These are phyloP conservation scores for Clavispora fructus DNA, from an alignment of 805 yeast genomes.

Conservation along the genomic window DNA sequence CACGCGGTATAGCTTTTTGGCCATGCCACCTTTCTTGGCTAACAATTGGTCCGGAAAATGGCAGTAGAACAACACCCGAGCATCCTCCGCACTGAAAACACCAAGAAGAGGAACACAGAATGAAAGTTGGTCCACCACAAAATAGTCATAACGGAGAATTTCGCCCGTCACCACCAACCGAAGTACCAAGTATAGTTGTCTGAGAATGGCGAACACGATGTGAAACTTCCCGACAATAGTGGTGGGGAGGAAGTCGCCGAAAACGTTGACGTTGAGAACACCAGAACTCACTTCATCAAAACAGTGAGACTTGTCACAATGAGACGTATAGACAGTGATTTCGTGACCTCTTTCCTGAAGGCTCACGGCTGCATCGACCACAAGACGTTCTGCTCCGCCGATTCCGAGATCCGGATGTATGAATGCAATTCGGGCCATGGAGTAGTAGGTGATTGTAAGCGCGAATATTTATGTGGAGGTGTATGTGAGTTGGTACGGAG, in stretches of 20 bases:
- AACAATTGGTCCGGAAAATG: slow-evolving; percentile 92
- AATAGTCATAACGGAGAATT: slow-evolving; percentile 54
- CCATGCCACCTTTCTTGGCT: slow-evolving; percentile 49
- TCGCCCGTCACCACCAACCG: slow-evolving; percentile 45
- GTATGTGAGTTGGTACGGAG: no score
- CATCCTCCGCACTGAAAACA: slow-evolving; percentile 30
- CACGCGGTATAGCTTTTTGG: slow-evolving; percentile 63
- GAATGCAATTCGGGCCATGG: slow-evolving; percentile 58
- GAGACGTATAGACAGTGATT: slow-evolving; percentile 77
- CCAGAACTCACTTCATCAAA: slow-evolving; percentile 80
- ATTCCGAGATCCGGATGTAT: slow-evolving; percentile 95
- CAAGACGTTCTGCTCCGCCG: slow-evolving; percentile 96
- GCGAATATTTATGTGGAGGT: not conserved
- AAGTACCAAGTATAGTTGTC: slow-evolving; percentile 68
- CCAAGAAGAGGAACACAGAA: slow-evolving; percentile 73
- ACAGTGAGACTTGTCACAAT: slow-evolving; percentile 81
- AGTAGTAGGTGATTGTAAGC: not conserved
- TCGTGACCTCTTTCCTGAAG: slow-evolving; percentile 56
- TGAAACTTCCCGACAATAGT: slow-evolving; percentile 59
- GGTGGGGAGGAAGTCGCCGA: slow-evolving; percentile 84
- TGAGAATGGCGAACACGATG: slow-evolving; percentile 74
- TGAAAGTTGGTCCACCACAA: slow-evolving; percentile 84
- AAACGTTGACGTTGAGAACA: slow-evolving; percentile 56
- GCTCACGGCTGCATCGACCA: slow-evolving; percentile 92
- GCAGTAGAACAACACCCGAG: slow-evolving; percentile 78